Evolutionary conservation across 169 alveolate species (phyloP).

Genomic region (Theileria parva): DNA sequence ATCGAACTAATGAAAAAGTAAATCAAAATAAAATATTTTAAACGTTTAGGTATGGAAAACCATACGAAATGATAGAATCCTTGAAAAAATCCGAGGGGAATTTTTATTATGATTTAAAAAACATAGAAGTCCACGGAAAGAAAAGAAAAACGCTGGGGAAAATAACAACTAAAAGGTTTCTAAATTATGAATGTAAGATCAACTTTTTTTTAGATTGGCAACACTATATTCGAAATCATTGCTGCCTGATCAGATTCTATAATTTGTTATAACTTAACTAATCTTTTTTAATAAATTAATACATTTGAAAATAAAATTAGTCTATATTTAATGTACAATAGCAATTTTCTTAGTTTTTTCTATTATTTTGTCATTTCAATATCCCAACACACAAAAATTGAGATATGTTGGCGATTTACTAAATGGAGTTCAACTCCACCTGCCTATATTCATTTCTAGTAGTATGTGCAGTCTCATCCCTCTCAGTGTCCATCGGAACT

Average conservation of each 20-base stretch:
- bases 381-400: too few species aligned
- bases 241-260: constrained; percentile 19
- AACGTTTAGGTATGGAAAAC: constrained; percentile 41
- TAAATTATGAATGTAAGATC: background rate
- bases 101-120: background rate
- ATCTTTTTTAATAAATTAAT: background rate
- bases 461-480: constrained; percentile 11
- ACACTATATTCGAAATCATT: constrained; percentile 25
- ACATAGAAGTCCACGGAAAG: background rate
- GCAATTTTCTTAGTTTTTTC: background rate
- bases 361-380: background rate
- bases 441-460: constrained; percentile 1
- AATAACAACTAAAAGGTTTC: constrained; percentile 44
- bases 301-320: background rate
- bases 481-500: constrained; percentile 19
- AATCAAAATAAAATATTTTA: background rate
- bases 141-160: constrained; percentile 33
- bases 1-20: constrained; percentile 43
- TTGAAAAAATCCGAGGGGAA: constrained; percentile 24
- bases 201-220: constrained; percentile 17
- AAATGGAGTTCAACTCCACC: constrained; percentile 17
- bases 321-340: background rate
- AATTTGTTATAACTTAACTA: background rate
- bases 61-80: constrained; percentile 51
- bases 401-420: background rate